Conservation (phyloP, 495 filamentous ascomycete genomes). For the Trichoderma erinaceum region DNA sequence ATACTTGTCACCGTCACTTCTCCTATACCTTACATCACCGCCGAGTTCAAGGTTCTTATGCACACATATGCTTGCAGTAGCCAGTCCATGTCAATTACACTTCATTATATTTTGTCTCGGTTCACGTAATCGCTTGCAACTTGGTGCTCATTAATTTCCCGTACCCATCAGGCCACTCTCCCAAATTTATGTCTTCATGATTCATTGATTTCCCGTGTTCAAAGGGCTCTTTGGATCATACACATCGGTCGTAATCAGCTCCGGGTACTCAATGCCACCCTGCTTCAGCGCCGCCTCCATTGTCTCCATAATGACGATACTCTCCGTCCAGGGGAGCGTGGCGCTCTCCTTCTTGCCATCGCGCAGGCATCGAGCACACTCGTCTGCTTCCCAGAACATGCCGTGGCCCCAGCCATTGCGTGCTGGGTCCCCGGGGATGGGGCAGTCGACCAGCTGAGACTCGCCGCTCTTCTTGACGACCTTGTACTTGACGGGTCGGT, state of each 20-base stretch:
- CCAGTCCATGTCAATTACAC: not conserved
- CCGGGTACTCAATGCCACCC: conserved; percentile 71
- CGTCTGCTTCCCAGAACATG: conserved; percentile 96
- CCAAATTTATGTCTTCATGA: not conserved
- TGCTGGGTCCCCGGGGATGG: conserved; percentile 52
- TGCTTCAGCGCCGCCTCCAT: conserved; percentile 87
- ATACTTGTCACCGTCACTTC: no score
- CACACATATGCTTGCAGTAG: not conserved
- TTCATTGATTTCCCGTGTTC: conserved; percentile 39
- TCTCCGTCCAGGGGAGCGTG: conserved; percentile 69
- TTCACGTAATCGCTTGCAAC: no score
- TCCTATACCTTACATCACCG: no score
- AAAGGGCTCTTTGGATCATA: conserved; percentile 53
- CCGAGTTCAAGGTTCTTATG: no score
- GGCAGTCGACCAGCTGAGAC: conserved; percentile 54
- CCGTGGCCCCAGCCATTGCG: conserved; percentile 57
- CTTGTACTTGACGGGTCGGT: conserved; percentile 59
- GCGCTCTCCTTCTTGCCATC: conserved; percentile 80
- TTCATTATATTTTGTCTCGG: no score
- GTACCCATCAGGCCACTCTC: not conserved
- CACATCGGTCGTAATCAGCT: conserved; percentile 70
- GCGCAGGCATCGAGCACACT: conserved; percentile 72
- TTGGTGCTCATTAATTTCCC: not conserved
- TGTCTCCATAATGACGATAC: conserved; percentile 83
- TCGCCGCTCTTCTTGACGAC: conserved; percentile 46